Evolutionary conservation across 2,329 filamentous ascomycete genomes (phyloP).

Genomic region (Pyricularia sp.): DNA sequence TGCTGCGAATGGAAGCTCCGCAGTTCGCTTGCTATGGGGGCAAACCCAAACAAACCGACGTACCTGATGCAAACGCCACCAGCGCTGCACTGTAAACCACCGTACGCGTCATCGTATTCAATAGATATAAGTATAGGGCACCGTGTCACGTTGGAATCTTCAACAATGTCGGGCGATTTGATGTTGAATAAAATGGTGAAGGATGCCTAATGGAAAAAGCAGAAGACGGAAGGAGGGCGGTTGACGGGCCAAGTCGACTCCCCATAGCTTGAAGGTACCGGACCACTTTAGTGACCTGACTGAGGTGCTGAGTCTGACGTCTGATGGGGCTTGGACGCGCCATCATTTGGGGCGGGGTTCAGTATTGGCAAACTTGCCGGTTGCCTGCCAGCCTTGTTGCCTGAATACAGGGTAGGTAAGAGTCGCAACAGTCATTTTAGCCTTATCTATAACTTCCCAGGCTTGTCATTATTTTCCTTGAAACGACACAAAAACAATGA

Average conservation of each 20-base stretch:
- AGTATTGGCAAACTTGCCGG: neutral
- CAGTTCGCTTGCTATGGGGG: neutral
- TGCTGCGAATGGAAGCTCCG: slow-evolving; percentile 6
- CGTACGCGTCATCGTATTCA: slow-evolving; percentile 17
- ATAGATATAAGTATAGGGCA: neutral
- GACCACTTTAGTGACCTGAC: neutral
- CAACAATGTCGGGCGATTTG: neutral
- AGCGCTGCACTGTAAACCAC: slow-evolving; percentile 32
- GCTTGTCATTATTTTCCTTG: neutral
- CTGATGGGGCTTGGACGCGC: too few species aligned
- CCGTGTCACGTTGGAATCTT: neutral
- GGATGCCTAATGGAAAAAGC: neutral
- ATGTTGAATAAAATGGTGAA: neutral
- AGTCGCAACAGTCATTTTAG: neutral
- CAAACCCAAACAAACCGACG: slow-evolving; percentile 14
- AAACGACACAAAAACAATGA: neutral
- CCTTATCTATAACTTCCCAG: neutral
- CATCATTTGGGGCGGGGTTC: neutral
- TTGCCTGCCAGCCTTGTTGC: neutral
- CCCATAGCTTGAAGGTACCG: neutral
- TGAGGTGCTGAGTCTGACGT: too few species aligned
- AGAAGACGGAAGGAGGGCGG: neutral
- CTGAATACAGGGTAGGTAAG: neutral
- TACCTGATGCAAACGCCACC: slow-evolving; percentile 33
- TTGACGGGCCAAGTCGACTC: neutral